phyloP scores from a whole-genome alignment of 2,329 filamentous ascomycete genomes.

The Botrytis fragariae region DNA sequence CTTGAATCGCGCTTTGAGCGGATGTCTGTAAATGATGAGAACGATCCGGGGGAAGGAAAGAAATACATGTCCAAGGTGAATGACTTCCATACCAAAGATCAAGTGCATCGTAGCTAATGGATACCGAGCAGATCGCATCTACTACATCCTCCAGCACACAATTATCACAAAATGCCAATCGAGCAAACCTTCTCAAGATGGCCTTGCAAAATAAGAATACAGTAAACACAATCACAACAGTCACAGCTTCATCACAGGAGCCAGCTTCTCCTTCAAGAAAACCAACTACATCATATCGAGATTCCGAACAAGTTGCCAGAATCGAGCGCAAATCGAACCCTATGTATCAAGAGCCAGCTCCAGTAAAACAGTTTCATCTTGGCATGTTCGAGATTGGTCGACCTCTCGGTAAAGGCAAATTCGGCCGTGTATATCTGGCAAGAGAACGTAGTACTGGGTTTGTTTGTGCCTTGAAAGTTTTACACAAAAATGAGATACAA shows the following conservation, averaged over 20 bases:
- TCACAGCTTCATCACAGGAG: conserved; percentile 63
- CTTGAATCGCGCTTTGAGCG: conserved; percentile 88
- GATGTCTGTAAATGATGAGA: conserved; percentile 87
- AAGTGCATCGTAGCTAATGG: conserved; percentile 36
- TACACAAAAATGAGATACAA: conserved; percentile 69
- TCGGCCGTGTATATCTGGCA: conserved; percentile 70
- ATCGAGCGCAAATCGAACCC: conserved; percentile 51
- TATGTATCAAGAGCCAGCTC: conserved; percentile 55
- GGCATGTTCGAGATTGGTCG: conserved; percentile 77
- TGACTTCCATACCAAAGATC: conserved; percentile 42
- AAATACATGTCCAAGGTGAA: conserved; percentile 74
- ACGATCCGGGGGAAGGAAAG: conserved; percentile 57
- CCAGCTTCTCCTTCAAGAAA: conserved; percentile 54
- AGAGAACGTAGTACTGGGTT: conserved; percentile 66
- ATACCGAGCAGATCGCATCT: conserved; percentile 34
- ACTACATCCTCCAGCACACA: conserved; percentile 38
- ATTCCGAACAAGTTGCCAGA: conserved; percentile 50
- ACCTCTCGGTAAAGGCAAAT: conserved; percentile 71
- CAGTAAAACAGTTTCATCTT: conserved; percentile 65
- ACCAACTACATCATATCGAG: conserved; percentile 43
- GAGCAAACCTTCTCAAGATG: conserved; percentile 82
- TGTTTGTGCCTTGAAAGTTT: conserved; percentile 70
- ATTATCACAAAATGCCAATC: conserved; percentile 53
- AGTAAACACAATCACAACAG: conserved; percentile 63
- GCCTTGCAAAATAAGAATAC: conserved; percentile 76